These are phyloP conservation scores for Paramyrothecium sp. DNA, from an alignment of 2,329 filamentous ascomycete genomes.

Conservation along the genomic window DNA sequence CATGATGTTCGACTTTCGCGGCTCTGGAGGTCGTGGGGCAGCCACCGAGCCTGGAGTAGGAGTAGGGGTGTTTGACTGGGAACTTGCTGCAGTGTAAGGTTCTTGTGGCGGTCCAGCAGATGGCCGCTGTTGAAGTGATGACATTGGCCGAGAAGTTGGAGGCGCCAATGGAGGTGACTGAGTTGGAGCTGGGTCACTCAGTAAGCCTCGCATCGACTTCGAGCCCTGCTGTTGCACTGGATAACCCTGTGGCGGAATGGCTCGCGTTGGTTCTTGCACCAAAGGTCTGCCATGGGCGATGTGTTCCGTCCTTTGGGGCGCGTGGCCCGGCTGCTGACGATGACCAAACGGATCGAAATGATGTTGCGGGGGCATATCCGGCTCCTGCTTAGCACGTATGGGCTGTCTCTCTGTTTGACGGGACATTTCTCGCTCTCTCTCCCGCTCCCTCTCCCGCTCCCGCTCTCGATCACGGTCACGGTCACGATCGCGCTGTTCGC, in stretches of 20 bases:
- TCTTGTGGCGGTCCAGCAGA: constrained; percentile 27
- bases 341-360: constrained; percentile 45
- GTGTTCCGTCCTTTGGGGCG: constrained; percentile 38
- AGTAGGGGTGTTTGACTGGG: constrained; percentile 26
- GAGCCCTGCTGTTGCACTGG: constrained; percentile 33
- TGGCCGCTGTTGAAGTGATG: constrained; percentile 34
- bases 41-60: constrained; percentile 30
- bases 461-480: constrained; percentile 10
- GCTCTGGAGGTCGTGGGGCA: constrained; percentile 41
- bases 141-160: constrained; percentile 32
- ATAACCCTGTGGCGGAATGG: constrained; percentile 31
- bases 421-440: constrained; percentile 24
- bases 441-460: constrained; percentile 19
- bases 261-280: constrained; percentile 42
- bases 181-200: constrained; percentile 35
- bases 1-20: constrained; percentile 63
- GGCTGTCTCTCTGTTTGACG: constrained; percentile 27
- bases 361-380: constrained; percentile 33
- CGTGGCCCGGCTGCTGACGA: constrained; percentile 36
- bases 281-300: constrained; percentile 35
- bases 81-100: constrained; percentile 23
- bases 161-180: constrained; percentile 39
- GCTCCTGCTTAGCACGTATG: constrained; percentile 49
- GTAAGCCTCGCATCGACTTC: constrained; percentile 37
- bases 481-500: constrained; percentile 4